Evolutionary conservation across 768 basidiomycete genomes (phyloP), one percentile per base, ranked within the genome.

Genomic region (Tylopilus cervinicoccineus): DNA sequence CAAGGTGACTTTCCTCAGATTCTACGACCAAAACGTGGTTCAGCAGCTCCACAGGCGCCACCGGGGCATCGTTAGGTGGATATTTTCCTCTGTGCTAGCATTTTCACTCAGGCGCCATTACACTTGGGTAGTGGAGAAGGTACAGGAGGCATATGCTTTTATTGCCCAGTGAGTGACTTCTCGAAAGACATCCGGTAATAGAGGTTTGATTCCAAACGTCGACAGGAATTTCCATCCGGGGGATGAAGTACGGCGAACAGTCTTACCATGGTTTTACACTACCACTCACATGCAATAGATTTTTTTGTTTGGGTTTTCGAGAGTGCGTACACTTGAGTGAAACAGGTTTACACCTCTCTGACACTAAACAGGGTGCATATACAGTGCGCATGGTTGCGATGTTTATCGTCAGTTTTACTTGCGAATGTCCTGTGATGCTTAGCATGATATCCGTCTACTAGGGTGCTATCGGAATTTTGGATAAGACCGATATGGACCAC

Each of bases 81-180:
- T 36, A 28, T 26, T 27, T 1, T 26, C 19, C 6, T 31, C 32
- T 34, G 12, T 3, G 14, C 29, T 33, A 17, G 38, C 17, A 42
- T 49, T 17, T 19, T 34, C 34, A 20, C 54, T 56, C 26, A 44
- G n/a, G 24, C 26, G 24, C n/a, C 20, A 12, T 17, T 19, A 26
- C 33, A 14, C 57, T 11, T 23, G 23, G 40, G 13, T 54, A 87
- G 84, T 69, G 33, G 81, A 83, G 48, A 87, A 88, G 58, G 83
- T 88, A 3, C 81, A 88, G 66, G 84, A 88, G 54, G 86, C 81
- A 28, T 86, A 87, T 66, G 83, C 77, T n/a, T 88, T 88, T 59
- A 83, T 88, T 56, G 79, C 86, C 19, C 84, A 88, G 85, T 88
- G 57, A 64, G 85, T 70, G 14, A 14, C 38, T 47, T n/a, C 22